phyloP scores from a whole-genome alignment of 768 basidiomycete species.

The Amyloporia xantha region DNA sequence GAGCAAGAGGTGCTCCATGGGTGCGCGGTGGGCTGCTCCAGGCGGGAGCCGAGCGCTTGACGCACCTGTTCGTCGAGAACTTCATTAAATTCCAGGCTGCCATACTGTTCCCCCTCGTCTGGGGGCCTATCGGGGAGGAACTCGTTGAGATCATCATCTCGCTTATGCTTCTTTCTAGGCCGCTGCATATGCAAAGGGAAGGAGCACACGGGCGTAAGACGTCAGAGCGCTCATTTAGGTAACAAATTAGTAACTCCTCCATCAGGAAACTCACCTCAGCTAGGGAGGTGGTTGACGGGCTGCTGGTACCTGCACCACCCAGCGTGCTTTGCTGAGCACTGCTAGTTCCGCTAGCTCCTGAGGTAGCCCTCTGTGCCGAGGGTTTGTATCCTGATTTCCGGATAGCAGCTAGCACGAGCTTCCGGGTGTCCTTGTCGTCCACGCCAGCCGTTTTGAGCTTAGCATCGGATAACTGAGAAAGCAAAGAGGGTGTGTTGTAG shows the following conservation, averaged over 20 bases:
- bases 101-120: constrained; percentile 45
- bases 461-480: constrained; percentile 51
- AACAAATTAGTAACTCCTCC: constrained; percentile 1
- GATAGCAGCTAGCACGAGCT: constrained; percentile 49
- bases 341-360: neutral
- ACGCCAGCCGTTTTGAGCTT: constrained; percentile 56
- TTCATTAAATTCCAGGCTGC: constrained; percentile 67
- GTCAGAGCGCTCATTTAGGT: constrained; percentile 2
- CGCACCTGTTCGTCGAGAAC: constrained; percentile 63
- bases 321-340: constrained; percentile 5
- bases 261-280: constrained; percentile 14
- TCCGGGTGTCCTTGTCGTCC: constrained; percentile 58
- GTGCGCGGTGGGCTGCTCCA: neutral
- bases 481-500: constrained; percentile 51
- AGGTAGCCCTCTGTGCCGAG: neutral
- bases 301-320: constrained; percentile 8
- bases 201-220: constrained; percentile 4
- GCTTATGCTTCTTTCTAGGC: constrained; percentile 52
- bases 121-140: constrained; percentile 45
- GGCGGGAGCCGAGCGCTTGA: neutral
- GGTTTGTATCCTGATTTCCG: constrained; percentile 56
- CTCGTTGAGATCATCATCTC: constrained; percentile 44
- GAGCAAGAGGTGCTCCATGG: neutral
- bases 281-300: neutral
- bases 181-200: constrained; percentile 2